Evolutionary conservation across 2,329 filamentous ascomycete species (phyloP).

Genomic region (Penicillium hordei): DNA sequence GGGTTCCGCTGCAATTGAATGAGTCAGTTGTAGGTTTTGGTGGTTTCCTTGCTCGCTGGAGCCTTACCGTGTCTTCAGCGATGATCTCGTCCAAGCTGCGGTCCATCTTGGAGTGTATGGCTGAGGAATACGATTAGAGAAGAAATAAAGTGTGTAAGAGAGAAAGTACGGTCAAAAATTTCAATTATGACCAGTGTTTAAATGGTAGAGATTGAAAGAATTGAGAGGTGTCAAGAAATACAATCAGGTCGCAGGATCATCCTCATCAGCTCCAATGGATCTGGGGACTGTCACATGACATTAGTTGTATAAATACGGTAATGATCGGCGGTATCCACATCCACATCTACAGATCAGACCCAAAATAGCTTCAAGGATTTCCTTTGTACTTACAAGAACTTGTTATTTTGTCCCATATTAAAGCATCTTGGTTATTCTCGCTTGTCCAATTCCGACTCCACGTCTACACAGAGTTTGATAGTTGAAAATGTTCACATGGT

Average conservation of each 20-base stretch:
- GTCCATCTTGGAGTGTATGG: constrained; percentile 52
- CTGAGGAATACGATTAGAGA: background rate
- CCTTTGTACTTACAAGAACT: background rate
- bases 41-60: constrained; percentile 3
- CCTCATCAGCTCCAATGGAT: constrained; percentile 7
- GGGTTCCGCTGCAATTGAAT: constrained; percentile 23
- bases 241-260: constrained; percentile 9
- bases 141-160: background rate
- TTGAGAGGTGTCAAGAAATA: background rate
- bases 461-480: background rate
- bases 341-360: background rate
- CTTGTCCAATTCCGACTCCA: too few relatives aligned
- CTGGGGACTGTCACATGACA: constrained; percentile 9
- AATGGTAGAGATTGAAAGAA: background rate
- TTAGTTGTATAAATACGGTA: background rate
- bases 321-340: background rate
- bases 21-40: constrained; percentile 17
- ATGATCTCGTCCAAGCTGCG: constrained; percentile 65
- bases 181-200: background rate
- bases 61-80: constrained; percentile 57
- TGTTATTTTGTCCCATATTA: background rate
- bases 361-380: background rate
- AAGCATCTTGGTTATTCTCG: background rate
- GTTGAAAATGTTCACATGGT: constrained; percentile 17
- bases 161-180: background rate